Evolutionary conservation across 257 asterid genomes (phyloP).

Genomic region (Solanum paucissectum): DNA sequence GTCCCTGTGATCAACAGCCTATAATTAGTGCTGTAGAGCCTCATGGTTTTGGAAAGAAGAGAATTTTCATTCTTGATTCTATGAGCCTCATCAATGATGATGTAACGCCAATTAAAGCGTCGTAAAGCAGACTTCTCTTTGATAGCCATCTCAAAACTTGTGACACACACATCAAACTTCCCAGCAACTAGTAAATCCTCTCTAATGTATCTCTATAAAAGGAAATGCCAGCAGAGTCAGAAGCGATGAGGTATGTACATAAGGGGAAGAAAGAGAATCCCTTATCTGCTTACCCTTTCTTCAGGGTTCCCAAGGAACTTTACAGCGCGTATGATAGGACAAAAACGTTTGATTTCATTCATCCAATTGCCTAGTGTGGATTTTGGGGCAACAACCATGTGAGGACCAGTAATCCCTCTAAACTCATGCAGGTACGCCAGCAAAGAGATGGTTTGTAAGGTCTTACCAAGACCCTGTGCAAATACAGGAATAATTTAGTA

Average conservation of each 20-base stretch:
- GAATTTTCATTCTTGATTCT: conserved; percentile 97
- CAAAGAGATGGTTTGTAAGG: conserved; percentile 94
- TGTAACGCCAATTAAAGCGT: conserved; percentile 97
- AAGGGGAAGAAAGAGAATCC: not conserved
- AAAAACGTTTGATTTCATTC: conserved; percentile 95
- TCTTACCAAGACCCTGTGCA: conserved; percentile 89
- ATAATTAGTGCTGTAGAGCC: conserved; percentile 77
- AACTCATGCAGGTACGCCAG: conserved; percentile 90
- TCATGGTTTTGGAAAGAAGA: conserved; percentile 92
- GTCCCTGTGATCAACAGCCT: conserved; percentile 97
- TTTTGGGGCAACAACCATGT: conserved; percentile 99
- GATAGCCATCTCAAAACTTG: conserved; percentile 99
- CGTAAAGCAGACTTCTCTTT: conserved; percentile 79
- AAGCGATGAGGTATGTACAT: not conserved
- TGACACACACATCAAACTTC: conserved; percentile 92
- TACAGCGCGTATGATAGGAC: conserved; percentile 84
- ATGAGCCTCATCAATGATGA: conserved; percentile 97
- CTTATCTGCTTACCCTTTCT: conserved; percentile 62
- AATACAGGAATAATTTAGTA: not conserved
- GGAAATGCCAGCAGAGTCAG: not conserved
- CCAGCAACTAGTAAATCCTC: conserved; percentile 97
- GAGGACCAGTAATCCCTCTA: conserved; percentile 98
- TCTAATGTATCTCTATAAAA: conserved; percentile 63
- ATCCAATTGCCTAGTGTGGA: conserved; percentile 99
- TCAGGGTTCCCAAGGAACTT: conserved; percentile 98